Conservation (phyloP, 306 rosid genomes). For the Cucumis sativus region DNA sequence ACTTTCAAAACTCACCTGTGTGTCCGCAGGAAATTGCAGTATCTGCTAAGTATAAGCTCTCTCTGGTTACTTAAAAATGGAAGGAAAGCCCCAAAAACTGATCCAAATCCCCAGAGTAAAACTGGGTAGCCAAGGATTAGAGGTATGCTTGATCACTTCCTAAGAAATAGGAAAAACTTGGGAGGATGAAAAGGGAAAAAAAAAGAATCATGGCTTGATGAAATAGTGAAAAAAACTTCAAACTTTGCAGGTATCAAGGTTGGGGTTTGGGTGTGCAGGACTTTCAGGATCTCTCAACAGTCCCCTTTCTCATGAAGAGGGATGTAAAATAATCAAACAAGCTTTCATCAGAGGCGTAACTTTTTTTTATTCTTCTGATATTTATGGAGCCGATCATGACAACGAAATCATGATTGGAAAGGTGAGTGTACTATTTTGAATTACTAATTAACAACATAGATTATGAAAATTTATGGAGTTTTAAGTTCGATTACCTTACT, state of each 20-base stretch:
- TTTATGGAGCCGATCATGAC: conserved; percentile 37
- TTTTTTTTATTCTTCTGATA: conserved; percentile 62
- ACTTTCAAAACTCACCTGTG: neutral
- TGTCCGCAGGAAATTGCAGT: neutral
- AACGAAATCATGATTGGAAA: conserved; percentile 70
- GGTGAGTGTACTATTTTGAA: conserved; percentile 18
- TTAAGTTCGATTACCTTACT: neutral
- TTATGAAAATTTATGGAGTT: neutral
- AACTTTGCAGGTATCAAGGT: conserved; percentile 47
- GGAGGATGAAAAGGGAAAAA: neutral
- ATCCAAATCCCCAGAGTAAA: conserved; percentile 45
- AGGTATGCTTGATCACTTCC: conserved; percentile 22
- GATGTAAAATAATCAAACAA: conserved; percentile 44
- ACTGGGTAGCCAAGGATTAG: conserved; percentile 64
- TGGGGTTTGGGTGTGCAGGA: conserved; percentile 86
- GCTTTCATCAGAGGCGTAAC: conserved; percentile 54
- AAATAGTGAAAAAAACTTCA: neutral
- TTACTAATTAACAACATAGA: neutral
- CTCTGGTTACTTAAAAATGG: conserved; percentile 27
- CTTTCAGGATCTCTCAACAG: conserved; percentile 45
- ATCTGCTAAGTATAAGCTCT: neutral
- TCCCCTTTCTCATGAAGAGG: conserved; percentile 64
- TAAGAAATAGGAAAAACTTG: neutral
- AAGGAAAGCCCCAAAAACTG: conserved; percentile 9
- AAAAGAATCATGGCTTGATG: neutral